phyloP scores from a whole-genome alignment of 805 yeast species.

The Starmerella tilneyi region DNA sequence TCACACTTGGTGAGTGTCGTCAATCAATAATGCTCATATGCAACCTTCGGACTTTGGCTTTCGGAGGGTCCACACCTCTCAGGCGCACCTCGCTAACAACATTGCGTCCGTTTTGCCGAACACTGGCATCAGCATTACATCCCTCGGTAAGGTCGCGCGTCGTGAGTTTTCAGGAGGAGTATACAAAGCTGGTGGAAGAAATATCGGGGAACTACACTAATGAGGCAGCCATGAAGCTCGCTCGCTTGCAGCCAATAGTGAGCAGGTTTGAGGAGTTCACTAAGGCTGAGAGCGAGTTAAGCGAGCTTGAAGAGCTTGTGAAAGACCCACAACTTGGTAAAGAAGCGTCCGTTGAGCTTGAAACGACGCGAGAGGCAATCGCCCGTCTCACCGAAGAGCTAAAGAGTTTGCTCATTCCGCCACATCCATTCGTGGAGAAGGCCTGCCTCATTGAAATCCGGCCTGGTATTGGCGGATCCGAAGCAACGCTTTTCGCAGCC shows the following conservation, averaged over 20 bases:
- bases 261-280: constrained; percentile 37
- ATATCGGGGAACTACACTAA: constrained; percentile 34
- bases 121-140: constrained; percentile 32
- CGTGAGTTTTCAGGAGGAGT: constrained; percentile 35
- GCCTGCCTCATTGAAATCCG: constrained; percentile 75
- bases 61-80: too few relatives aligned
- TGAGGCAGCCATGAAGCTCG: constrained; percentile 41
- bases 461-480: constrained; percentile 95
- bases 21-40: too few relatives aligned
- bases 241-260: constrained; percentile 38
- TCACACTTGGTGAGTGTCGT: too few relatives aligned
- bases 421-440: constrained; percentile 62
- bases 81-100: too few relatives aligned
- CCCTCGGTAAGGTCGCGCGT: constrained; percentile 46
- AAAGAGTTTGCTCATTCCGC: constrained; percentile 51
- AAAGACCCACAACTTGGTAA: constrained; percentile 40
- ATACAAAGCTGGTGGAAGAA: constrained; percentile 34
- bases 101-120: background rate
- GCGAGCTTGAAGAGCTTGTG: constrained; percentile 39
- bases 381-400: constrained; percentile 41
- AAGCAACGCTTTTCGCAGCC: constrained; percentile 76
- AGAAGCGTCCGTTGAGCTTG: constrained; percentile 58
- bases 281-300: constrained; percentile 27
- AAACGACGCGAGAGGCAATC: constrained; percentile 38
- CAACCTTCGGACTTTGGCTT: too few relatives aligned